Conservation (phyloP, 257 asterid species). For the Striga asiatica region DNA sequence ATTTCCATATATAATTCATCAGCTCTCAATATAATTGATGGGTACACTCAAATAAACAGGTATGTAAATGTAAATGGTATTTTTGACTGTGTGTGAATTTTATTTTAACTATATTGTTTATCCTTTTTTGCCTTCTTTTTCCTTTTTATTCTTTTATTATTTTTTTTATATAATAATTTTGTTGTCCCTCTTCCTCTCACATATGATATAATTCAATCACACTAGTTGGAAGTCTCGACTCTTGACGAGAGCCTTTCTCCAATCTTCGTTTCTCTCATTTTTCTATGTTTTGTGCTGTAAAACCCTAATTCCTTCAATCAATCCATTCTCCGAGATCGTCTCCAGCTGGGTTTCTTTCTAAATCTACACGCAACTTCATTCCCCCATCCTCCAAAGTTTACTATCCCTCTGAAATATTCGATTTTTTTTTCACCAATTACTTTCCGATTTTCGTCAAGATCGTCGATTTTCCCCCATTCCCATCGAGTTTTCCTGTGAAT, state of each 20-base stretch:
- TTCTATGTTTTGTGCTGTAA: conserved; percentile 18
- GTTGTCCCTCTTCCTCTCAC: no score
- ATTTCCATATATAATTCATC: no score
- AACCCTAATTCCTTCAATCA: conserved; percentile 31
- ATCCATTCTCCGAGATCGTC: conserved; percentile 3
- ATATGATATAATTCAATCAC: background rate
- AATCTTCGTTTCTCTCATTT: conserved; percentile 2
- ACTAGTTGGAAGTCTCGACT: background rate
- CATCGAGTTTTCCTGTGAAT: background rate
- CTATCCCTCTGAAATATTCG: background rate
- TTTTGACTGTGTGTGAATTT: no score
- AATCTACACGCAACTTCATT: background rate
- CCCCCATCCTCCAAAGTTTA: conserved; percentile 1
- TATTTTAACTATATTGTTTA: no score
- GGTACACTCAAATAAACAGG: no score
- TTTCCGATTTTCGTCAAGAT: conserved; percentile 14
- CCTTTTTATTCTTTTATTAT: no score
- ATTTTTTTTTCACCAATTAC: conserved; percentile 11
- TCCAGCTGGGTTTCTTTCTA: background rate
- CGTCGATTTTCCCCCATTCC: background rate
- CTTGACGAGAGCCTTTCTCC: background rate
- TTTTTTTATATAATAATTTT: no score
- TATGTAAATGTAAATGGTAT: no score
- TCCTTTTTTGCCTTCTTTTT: no score
- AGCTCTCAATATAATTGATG: no score